Base-by-base conservation (phyloP, 148 eudicot genomes). In the Camellia lanceoleosa region DNA sequence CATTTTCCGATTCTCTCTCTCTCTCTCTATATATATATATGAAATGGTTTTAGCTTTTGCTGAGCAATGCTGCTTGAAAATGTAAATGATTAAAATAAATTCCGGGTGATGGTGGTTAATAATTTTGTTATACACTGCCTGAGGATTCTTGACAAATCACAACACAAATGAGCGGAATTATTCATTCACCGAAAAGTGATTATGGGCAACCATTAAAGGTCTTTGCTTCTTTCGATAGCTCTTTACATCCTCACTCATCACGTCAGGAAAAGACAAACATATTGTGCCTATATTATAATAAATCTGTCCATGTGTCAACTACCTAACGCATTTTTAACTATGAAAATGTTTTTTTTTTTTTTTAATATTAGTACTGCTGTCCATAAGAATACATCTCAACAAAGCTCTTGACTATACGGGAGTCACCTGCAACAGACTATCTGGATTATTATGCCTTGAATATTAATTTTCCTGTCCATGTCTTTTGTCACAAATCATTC, bases 401-500 rank as follows among this genome's bases (percentile, higher is more conserved):
- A 16, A 59, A 51, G 46, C 19, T 43, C 51, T 79, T 20, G 38
- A 51, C 59, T 61, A 6, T 23, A 23, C 19, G n/a, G 66, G 20
- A 8, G 14, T 47, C 7, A 7, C 6, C 52, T 49, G 52, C 7
- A 7, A 49, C 52, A 49, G 52, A 49, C 52, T 49, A 49, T 30
- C 51, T 18, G 69, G 52, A 41, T 18, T 56, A 30, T 23, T 65
- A 20, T 19, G 19, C 51, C 38, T 38, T 4, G 41, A 38, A 3
- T 55, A 41, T 66, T 47, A 77, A 52, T 55, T 52, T 16, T 76
- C n/a, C 46, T 77, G 62, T 51, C 13, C 5, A 14, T 38, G n/a
- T 51, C 9, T 65, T 41, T 44, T 41, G 23, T 73, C 19, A 67
- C 70, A 61, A 63, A 71, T 67, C 74, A 19, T 84, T 79, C 70